Conservation (phyloP, 2,329 filamentous ascomycete genomes). For the Biscogniauxia mediterranea region DNA sequence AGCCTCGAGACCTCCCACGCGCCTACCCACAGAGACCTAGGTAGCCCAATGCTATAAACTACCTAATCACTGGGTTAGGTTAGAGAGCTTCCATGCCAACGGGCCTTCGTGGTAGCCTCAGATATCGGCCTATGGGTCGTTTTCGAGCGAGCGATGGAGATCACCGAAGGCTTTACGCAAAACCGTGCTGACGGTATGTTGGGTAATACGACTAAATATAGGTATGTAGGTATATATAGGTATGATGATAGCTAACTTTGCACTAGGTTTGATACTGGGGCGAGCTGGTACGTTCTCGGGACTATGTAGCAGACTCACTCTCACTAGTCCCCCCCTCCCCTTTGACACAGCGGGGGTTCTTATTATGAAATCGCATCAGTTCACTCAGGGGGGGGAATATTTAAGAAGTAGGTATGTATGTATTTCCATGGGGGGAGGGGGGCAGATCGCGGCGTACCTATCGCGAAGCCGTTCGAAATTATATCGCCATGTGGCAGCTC, state of each 20-base stretch:
- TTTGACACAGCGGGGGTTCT: conserved; percentile 23
- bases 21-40: conserved; percentile 22
- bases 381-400: conserved; percentile 28
- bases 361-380: conserved; percentile 27
- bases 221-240: background rate
- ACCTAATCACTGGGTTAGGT: no score
- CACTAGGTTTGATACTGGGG: conserved; percentile 50
- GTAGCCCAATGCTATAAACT: conserved; percentile 30
- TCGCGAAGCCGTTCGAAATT: conserved; percentile 32
- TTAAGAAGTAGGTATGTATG: conserved; percentile 21
- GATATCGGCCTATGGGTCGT: conserved; percentile 59
- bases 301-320: conserved; percentile 19
- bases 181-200: conserved; percentile 45
- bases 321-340: conserved; percentile 16
- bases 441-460: conserved; percentile 32
- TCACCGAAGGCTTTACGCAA: conserved; percentile 57
- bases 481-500: conserved; percentile 14
- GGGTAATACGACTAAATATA: background rate
- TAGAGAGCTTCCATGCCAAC: conserved; percentile 49
- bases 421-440: conserved; percentile 20
- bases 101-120: conserved; percentile 48
- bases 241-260: background rate
- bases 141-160: conserved; percentile 57
- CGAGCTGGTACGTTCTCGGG: conserved; percentile 37
- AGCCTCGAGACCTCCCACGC: conserved; percentile 17